Percentiles rank a stretch among this genome's conserved stretches.
These are phyloP conservation scores for Ogataea naganishii DNA, from an alignment of 805 yeast genomes.

Conservation along the genomic window DNA sequence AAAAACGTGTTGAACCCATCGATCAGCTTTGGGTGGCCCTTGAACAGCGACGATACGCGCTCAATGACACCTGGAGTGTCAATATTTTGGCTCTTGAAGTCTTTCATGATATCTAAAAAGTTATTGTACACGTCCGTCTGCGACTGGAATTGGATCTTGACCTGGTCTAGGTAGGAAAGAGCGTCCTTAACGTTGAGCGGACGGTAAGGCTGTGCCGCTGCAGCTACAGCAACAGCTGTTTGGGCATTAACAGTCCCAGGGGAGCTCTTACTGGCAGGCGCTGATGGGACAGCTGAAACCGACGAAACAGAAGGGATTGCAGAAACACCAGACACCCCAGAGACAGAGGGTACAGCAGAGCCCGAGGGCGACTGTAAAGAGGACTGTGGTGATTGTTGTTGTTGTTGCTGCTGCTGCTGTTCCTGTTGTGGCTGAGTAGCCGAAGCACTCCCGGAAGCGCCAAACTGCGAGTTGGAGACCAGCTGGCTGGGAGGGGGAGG, in stretches of 20 bases:
- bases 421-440: slow-evolving; percentile 11
- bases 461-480: slow-evolving; percentile 9
- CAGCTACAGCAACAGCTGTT: slow-evolving; percentile 16
- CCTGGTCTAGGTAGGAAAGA: slow-evolving; percentile 88
- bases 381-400: slow-evolving; percentile 10
- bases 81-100: slow-evolving; percentile 89
- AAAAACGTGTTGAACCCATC: slow-evolving; percentile 97
- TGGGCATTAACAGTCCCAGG: too few relatives aligned
- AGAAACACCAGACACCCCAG: slow-evolving; percentile 20
- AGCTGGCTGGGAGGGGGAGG: slow-evolving; percentile 21
- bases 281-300: slow-evolving; percentile 14
- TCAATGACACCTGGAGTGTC: slow-evolving; percentile 99
- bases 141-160: slow-evolving; percentile 80
- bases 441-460: too few relatives aligned
- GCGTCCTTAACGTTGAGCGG: slow-evolving; percentile 97
- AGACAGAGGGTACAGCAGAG: slow-evolving; percentile 9
- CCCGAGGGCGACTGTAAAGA: slow-evolving; percentile 16
- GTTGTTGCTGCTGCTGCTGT: slow-evolving; percentile 12
- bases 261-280: slow-evolving; percentile 9
- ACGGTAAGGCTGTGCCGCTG: slow-evolving; percentile 35
- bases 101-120: slow-evolving; percentile 97
- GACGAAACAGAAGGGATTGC: slow-evolving; percentile 18
- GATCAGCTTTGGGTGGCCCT: slow-evolving; percentile 88
- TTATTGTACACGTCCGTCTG: slow-evolving; percentile 96
- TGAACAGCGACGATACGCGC: slow-evolving; percentile 81